A percentile compares a stretch with the other conserved stretches of the same genome.
phyloP scores from a whole-genome alignment of 352 stramenopile species.

The Phytopythium delawarense region DNA sequence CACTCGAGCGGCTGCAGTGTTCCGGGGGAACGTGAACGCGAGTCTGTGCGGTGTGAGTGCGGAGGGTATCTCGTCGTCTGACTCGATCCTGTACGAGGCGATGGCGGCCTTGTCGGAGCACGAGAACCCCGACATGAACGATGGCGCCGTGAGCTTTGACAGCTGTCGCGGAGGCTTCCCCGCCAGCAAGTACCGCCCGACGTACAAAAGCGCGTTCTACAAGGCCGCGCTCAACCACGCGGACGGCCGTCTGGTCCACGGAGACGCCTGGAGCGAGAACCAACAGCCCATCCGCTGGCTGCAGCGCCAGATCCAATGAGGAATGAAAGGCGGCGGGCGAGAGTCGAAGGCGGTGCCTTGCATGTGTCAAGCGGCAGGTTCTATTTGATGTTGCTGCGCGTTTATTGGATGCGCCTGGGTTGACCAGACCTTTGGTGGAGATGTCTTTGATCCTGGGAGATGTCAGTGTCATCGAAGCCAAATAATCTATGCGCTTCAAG shows the following conservation, averaged over 20 bases:
- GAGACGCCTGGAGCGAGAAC: slow-evolving; percentile 17
- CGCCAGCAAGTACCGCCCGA: slow-evolving; percentile 10
- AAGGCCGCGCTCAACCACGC: slow-evolving; percentile 29
- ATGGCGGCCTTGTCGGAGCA: slow-evolving; percentile 15
- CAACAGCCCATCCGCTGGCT: slow-evolving; percentile 24
- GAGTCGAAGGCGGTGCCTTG: not conserved
- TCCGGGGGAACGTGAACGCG: slow-evolving; percentile 14
- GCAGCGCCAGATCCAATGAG: slow-evolving; percentile 8
- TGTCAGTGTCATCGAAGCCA: too few relatives aligned
- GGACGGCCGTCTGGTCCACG: slow-evolving; percentile 21
- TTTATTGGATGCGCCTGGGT: too few relatives aligned
- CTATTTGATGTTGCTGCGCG: not conserved
- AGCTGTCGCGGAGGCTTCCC: slow-evolving; percentile 21
- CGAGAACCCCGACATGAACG: slow-evolving; percentile 17
- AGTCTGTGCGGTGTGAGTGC: slow-evolving; percentile 34
- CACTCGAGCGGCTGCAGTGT: slow-evolving; percentile 9
- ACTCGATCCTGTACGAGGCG: slow-evolving; percentile 13
- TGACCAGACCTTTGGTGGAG: too few relatives aligned
- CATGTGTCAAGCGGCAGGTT: not conserved
- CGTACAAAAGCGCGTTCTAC: slow-evolving; percentile 23
- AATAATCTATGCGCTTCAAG: too few relatives aligned
- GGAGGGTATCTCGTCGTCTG: slow-evolving; percentile 18
- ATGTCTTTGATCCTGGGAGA: too few relatives aligned
- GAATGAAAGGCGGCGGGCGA: not conserved
- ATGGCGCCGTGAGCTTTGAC: slow-evolving; percentile 31